These are phyloP conservation scores for Claviceps quebecensis DNA, from an alignment of 2,329 filamentous ascomycete species.

Conservation along the genomic window DNA sequence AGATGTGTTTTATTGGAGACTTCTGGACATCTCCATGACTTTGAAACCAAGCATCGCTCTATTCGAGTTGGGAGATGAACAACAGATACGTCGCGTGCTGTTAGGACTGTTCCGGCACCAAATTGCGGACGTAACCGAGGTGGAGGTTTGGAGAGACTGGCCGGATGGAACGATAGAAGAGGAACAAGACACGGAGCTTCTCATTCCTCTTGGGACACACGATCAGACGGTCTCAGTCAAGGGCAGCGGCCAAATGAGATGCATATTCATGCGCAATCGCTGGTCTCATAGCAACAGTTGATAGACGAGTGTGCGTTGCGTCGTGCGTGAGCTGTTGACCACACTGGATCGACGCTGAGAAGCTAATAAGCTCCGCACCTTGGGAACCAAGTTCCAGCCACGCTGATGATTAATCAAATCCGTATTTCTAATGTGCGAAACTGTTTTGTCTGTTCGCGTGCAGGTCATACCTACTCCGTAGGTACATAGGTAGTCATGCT, in stretches of 20 bases:
- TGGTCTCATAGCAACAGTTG: not conserved
- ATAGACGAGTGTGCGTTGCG: not conserved
- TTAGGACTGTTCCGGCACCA: slow-evolving; percentile 25
- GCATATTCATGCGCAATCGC: slow-evolving; percentile 18
- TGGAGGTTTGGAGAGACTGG: slow-evolving; percentile 63
- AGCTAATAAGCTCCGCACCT: too few relatives aligned
- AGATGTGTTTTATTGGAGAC: slow-evolving; percentile 52
- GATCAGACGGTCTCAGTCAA: slow-evolving; percentile 21
- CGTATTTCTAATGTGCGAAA: not conserved
- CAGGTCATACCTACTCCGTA: not conserved
- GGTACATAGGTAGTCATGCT: not conserved
- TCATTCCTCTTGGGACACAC: slow-evolving; percentile 6
- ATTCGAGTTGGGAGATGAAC: slow-evolving; percentile 58
- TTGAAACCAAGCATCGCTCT: slow-evolving; percentile 42
- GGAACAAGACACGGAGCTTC: slow-evolving; percentile 14
- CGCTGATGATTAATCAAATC: not conserved
- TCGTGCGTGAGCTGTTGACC: too few relatives aligned
- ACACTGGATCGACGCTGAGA: too few relatives aligned
- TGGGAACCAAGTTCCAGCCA: not conserved
- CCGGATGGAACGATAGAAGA: slow-evolving; percentile 28
- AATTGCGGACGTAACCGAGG: slow-evolving; percentile 16
- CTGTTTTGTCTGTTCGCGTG: not conserved
- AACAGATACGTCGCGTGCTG: slow-evolving; percentile 53
- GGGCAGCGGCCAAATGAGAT: slow-evolving; percentile 34
- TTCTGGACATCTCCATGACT: slow-evolving; percentile 40